phyloP scores from a whole-genome alignment of 208 protist species.

The Wallacemonas rigidus region DNA sequence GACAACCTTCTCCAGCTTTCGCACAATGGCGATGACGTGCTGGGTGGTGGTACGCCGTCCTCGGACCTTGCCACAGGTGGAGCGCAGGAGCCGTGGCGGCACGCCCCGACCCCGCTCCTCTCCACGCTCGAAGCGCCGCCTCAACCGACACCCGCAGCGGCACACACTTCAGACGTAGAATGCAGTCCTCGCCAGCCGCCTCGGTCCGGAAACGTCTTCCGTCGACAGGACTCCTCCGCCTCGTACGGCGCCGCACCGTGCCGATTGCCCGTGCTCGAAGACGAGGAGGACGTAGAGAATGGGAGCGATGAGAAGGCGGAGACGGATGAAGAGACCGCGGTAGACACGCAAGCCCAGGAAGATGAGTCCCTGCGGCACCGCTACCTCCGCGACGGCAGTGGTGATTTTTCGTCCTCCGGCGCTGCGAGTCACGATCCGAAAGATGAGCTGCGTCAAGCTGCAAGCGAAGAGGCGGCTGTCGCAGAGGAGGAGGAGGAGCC shows the following conservation, averaged over 20 bases:
- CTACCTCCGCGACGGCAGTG: neutral
- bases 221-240: too few species aligned
- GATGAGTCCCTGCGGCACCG: neutral
- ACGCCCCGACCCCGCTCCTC: conserved; percentile 8
- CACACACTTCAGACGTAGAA: too few species aligned
- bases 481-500: neutral
- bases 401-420: neutral
- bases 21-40: neutral
- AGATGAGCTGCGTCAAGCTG: too few species aligned
- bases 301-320: neutral
- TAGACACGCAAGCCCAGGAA: too few species aligned
- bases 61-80: conserved; percentile 2
- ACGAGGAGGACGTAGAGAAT: conserved; percentile 8
- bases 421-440: neutral
- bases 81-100: neutral
- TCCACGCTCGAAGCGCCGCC: neutral
- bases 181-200: too few species aligned
- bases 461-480: neutral
- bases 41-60: neutral
- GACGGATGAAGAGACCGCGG: too few species aligned
- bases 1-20: neutral
- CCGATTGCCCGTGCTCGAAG: neutral
- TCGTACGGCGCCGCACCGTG: too few species aligned
- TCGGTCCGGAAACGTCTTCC: too few species aligned
- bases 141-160: too few species aligned